Base-by-base conservation (phyloP, 192 early-diverging fungal genomes). In the Mortierella hygrophila region DNA sequence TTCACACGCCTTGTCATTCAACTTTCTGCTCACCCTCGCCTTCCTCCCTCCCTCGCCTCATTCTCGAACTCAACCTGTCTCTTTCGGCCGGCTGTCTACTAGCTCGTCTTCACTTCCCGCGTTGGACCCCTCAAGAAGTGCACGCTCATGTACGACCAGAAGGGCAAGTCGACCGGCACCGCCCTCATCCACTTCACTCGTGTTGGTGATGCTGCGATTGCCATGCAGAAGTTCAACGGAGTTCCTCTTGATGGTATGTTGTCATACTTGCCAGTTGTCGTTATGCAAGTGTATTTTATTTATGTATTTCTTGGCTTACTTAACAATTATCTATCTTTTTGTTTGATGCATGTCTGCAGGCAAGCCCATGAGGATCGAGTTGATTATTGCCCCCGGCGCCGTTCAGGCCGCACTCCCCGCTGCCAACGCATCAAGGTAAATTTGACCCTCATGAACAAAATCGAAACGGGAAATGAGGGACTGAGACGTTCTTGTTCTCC, bases 211-310 rank as follows among this genome's bases (percentile, higher is more conserved):
- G 89, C 90, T 2, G 88, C 82, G 16, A 52, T 70, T 41, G 89
- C 90, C 6, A 72, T 87, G 49, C 82, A 84, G 68, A 91, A 82
- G 68, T 90, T 90, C 40, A 78, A 89, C n/a, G 83, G 89, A 29
- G 87, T 91, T 54, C 91, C 88, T 0, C 78, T 90, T 15, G 90
- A 90, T 71, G 82, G 89, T 90, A 77, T 52, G 88, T 68, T 38
- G 42, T 60, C 52, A 13, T 65, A 11, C 23, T 29, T 41, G 68
- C 49, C 46, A n/a, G 21, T 42, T 37, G 29, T 74, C 15, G 18
- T 63, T 63, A 15, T 15, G 60, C 9, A 23, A 57, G 7, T 1
- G 0, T 8, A 26, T 35, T 13, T 0, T 74, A 16, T 38, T 7
- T 7, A 4, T n/a, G 4, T 29, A 11, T 18, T 38, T 18, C 16